Conservation (phyloP, 163 green algal species). For the Prototheca cutis region DNA sequence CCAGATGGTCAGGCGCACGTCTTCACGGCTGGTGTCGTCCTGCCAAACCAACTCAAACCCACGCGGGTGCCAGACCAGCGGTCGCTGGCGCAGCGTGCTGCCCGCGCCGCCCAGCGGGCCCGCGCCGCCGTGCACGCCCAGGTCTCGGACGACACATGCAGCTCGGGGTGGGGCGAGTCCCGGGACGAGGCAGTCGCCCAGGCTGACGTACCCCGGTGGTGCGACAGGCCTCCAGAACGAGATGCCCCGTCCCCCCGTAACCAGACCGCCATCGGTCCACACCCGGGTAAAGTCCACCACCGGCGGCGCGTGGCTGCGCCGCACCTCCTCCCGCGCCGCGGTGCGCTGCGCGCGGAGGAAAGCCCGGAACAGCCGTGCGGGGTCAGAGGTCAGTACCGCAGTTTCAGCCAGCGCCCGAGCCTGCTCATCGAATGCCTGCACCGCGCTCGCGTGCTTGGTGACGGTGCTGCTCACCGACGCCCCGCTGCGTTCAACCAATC, state of each 20-base stretch:
- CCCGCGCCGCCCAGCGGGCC: slow-evolving; percentile 1
- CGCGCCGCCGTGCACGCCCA: slow-evolving; percentile 11
- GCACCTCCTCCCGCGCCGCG: slow-evolving; percentile 8
- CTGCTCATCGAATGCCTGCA: neutral
- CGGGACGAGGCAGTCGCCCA: slow-evolving; percentile 53
- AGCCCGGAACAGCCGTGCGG: neutral
- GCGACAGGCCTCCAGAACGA: too few species aligned
- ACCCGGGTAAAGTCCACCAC: slow-evolving; percentile 26
- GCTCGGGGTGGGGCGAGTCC: slow-evolving; percentile 49
- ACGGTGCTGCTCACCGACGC: neutral
- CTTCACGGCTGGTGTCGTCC: slow-evolving; percentile 27
- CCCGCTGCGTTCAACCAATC: too few species aligned
- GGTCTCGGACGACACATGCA: slow-evolving; percentile 47
- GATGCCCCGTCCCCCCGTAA: slow-evolving; percentile 1
- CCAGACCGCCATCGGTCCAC: slow-evolving; percentile 15
- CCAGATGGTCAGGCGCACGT: slow-evolving; percentile 55
- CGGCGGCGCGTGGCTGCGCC: slow-evolving; percentile 9
- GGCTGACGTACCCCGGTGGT: too few species aligned
- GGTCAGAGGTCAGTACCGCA: neutral
- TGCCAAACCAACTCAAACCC: slow-evolving; percentile 49
- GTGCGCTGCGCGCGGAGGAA: slow-evolving; percentile 8
- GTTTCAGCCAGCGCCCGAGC: neutral
- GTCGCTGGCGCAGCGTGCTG: neutral
- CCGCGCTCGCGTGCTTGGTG: neutral
- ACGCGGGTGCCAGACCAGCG: slow-evolving; percentile 36